Base-by-base conservation (phyloP, 2,329 filamentous ascomycete genomes). In the Clonostachys sp. region DNA sequence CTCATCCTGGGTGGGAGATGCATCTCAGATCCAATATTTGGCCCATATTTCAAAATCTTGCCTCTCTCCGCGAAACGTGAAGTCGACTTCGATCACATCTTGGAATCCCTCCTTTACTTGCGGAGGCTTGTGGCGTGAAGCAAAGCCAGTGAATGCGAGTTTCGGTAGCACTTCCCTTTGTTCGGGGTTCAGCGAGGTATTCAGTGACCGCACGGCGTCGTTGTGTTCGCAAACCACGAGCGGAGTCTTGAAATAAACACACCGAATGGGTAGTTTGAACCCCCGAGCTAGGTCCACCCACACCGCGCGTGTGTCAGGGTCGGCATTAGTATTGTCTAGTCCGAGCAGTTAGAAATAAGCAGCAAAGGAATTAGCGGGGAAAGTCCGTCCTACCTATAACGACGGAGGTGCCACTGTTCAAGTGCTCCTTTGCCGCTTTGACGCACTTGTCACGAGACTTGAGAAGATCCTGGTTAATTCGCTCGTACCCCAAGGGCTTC, bases 311-410 rank as follows among this genome's bases (percentile, higher is more conserved):
- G 86, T 89, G 45, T 89, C 86, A 12, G 75, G 64, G 67, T 95
- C 87, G 33, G 91, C 82, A 62, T 99, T 99, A n/a, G 94, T 97
- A 64, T 96, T 97, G 66, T 99, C 94, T 94, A 44, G 48, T 41
- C 13, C 14, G 30, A n/a, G 42, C 34, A 24, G 34, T 18, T n/a
- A 30, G 24, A 33, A 24, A 41, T 38, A 50, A 55, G 44, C 46
- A 41, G n/a, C 50, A 53, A 46, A 48, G 45, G 36, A 30, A 30
- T 24, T 48, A 18, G 44, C 36, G 17, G 41, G 38, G 39, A 44
- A 48, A 41, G 46, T 51, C 49, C 24, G 33, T 73, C 83, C 55
- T 75, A 94, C 89, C 90, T 50, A 97, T 78, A 24, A 78, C 89
- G 5, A 96, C 82, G 3, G 88, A 87, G 18, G 74, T 74, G 2